Percentiles rank a stretch among this genome's conserved stretches.
phyloP scores from a whole-genome alignment of 2,329 filamentous ascomycete genomes.

The Ophiobolus disseminans region DNA sequence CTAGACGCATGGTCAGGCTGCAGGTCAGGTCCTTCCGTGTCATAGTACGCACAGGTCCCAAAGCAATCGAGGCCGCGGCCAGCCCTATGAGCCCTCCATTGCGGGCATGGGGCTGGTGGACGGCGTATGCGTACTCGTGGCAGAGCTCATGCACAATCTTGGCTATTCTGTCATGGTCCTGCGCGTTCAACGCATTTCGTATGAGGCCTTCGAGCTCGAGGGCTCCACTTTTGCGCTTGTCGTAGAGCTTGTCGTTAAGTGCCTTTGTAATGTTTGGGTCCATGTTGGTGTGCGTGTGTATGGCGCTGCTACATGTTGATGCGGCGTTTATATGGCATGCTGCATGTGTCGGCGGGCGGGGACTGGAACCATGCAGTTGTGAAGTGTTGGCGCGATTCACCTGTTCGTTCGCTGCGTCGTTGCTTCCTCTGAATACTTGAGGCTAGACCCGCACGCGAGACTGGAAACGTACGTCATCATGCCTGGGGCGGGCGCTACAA shows the following conservation, averaged over 20 bases:
- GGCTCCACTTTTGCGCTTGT: constrained; percentile 95
- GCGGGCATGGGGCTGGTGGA: constrained; percentile 93
- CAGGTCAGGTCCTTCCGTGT: neutral
- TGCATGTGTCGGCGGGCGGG: constrained; percentile 3
- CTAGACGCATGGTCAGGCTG: constrained; percentile 55
- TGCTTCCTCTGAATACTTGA: neutral
- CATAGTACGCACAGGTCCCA: constrained; percentile 76
- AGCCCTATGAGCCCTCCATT: constrained; percentile 96
- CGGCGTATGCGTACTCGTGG: constrained; percentile 96
- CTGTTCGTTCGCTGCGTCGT: constrained; percentile 5
- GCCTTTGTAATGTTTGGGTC: constrained; percentile 88
- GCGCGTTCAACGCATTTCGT: constrained; percentile 77
- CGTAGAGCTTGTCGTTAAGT: constrained; percentile 97
- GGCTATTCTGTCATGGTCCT: constrained; percentile 81
- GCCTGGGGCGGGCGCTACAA: constrained; percentile 16
- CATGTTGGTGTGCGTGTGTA: constrained; percentile 61
- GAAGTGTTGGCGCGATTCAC: constrained; percentile 7
- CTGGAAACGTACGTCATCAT: constrained; percentile 35
- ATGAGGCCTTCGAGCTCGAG: constrained; percentile 93
- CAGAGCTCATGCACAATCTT: constrained; percentile 95
- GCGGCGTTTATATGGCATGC: constrained; percentile 15
- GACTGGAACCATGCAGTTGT: neutral
- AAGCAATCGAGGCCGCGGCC: constrained; percentile 92
- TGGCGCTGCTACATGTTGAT: constrained; percentile 37
- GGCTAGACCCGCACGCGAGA: constrained; percentile 8